Percentiles rank a stretch among this genome's conserved stretches.
Conservation (phyloP, 73 alveolate species). For the Symbiodinium pilosum region DNA sequence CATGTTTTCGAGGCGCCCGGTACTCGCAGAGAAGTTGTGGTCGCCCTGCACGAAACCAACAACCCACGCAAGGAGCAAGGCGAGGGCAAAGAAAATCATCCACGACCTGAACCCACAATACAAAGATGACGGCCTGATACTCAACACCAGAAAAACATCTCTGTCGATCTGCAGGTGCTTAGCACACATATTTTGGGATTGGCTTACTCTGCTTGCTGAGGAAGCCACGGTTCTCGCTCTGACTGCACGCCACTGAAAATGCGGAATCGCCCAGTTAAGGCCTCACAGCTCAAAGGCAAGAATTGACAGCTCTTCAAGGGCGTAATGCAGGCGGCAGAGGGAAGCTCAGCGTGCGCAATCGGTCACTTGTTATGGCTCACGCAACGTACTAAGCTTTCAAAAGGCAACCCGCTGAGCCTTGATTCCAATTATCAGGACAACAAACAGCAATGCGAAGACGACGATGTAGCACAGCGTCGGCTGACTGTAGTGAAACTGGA, state of each 20-base stretch:
- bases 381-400: neutral
- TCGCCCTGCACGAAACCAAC: conserved; percentile 84
- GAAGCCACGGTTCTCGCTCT: conserved; percentile 40
- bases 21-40: conserved; percentile 30
- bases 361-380: too few relatives aligned
- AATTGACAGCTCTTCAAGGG: too few relatives aligned
- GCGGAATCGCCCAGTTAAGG: conserved; percentile 59
- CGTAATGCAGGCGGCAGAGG: too few relatives aligned
- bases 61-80: conserved; percentile 77
- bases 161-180: neutral
- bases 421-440: conserved; percentile 9
- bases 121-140: neutral
- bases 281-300: neutral
- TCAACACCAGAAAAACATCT: too few relatives aligned
- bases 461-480: conserved; percentile 61
- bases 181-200: neutral
- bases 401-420: conserved; percentile 16
- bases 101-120: conserved; percentile 5
- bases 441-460: conserved; percentile 35
- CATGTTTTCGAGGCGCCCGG: conserved; percentile 25
- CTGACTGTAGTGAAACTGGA: conserved; percentile 83
- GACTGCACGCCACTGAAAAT: conserved; percentile 65
- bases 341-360: too few relatives aligned
- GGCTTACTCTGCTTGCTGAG: neutral
- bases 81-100: conserved; percentile 65